These are phyloP conservation scores for Coemansia sp. DNA, from an alignment of 192 early-diverging fungal genomes.

Conservation along the genomic window DNA sequence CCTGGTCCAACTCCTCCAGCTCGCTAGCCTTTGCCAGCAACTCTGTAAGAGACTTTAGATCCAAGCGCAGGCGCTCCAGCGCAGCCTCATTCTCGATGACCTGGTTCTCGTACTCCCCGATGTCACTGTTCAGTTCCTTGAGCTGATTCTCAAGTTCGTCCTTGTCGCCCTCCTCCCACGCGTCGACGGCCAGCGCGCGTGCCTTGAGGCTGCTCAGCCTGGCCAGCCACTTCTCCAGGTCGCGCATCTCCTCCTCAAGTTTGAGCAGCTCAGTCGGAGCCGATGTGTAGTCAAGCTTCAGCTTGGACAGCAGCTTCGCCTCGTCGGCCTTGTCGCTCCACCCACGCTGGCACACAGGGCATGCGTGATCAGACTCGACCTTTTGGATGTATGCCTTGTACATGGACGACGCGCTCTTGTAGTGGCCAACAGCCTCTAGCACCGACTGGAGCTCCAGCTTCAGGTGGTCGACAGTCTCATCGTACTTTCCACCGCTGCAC, in stretches of 20 bases:
- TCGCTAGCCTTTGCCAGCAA: conserved; percentile 23
- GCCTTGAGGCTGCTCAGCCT: conserved; percentile 23
- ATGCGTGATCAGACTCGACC: conserved; percentile 62
- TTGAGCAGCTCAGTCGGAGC: conserved; percentile 40
- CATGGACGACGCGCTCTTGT: conserved; percentile 58
- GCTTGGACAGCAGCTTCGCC: conserved; percentile 29
- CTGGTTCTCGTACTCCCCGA: conserved; percentile 27
- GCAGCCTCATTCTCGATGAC: conserved; percentile 23
- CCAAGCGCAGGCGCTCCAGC: conserved; percentile 2
- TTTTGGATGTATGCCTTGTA: conserved; percentile 66
- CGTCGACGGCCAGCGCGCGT: conserved; percentile 34
- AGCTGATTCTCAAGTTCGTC: conserved; percentile 49
- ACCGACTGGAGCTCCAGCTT: conserved; percentile 52
- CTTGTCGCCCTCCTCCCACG: conserved; percentile 29
- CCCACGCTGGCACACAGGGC: conserved; percentile 78
- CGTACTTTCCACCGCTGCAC: conserved; percentile 21
- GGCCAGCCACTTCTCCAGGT: conserved; percentile 20
- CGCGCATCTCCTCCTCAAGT: conserved; percentile 30
- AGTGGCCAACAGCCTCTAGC: conserved; percentile 37
- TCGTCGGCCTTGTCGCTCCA: conserved; percentile 61
- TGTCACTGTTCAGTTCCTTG: conserved; percentile 32
- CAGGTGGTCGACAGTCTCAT: conserved; percentile 27
- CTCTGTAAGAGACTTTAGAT: conserved; percentile 17
- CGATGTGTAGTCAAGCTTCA: conserved; percentile 41
- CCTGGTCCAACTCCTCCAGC: conserved; percentile 32